phyloP scores from a whole-genome alignment of 2,329 filamentous ascomycete genomes.

The Thielaviopsis euricoi region DNA sequence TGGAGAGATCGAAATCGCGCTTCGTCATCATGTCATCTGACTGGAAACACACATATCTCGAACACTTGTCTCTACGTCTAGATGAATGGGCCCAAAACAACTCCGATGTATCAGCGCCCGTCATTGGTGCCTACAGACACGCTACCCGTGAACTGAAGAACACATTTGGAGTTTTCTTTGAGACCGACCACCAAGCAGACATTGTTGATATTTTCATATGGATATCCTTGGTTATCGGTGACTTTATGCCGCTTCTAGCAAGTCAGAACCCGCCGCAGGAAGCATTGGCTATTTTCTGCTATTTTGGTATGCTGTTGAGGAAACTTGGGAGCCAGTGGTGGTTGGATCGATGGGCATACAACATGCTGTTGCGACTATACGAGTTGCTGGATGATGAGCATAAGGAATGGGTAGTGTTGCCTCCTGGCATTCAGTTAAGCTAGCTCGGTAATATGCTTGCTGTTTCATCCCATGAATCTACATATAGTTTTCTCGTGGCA shows the following conservation, averaged over 20 bases:
- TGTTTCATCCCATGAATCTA: not conserved
- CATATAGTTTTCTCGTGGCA: too few relatives aligned
- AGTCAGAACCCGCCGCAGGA: conserved; percentile 16
- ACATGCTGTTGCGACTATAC: conserved; percentile 20
- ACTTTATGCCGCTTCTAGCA: conserved; percentile 21
- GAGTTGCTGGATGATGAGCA: conserved; percentile 22
- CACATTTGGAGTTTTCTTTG: conserved; percentile 16
- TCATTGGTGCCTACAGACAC: conserved; percentile 16
- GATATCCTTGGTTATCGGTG: conserved; percentile 22
- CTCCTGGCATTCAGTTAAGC: not conserved
- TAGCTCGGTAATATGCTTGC: too few relatives aligned
- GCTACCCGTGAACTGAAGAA: conserved; percentile 21
- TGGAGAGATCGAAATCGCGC: conserved; percentile 8
- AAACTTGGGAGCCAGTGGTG: conserved; percentile 21
- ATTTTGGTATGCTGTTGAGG: conserved; percentile 20
- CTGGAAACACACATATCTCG: conserved; percentile 14
- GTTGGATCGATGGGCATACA: conserved; percentile 21
- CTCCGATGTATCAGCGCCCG: conserved; percentile 8
- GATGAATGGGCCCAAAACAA: conserved; percentile 2
- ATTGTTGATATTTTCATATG: conserved; percentile 24
- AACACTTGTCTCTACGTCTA: conserved; percentile 15
- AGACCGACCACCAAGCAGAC: conserved; percentile 16
- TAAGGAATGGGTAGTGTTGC: conserved; percentile 19
- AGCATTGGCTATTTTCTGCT: conserved; percentile 21
- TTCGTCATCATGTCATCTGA: conserved; percentile 10